Evolutionary conservation across 441 rosid genomes (phyloP).

Genomic region (Macaranga tanarius): DNA sequence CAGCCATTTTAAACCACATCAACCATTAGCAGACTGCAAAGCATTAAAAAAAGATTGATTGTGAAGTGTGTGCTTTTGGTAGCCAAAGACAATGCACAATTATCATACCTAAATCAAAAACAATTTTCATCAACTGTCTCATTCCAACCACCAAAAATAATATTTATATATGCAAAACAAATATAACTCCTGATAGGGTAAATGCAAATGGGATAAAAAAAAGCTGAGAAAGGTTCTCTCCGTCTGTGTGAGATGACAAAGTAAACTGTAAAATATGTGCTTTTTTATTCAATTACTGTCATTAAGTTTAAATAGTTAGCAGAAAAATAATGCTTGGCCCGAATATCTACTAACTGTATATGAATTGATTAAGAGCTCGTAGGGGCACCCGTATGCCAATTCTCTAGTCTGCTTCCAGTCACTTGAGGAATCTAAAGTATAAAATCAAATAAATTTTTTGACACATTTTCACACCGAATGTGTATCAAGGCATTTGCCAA

Average conservation of each 20-base stretch:
- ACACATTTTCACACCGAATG: background rate
- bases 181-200: background rate
- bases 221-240: background rate
- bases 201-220: background rate
- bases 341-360: background rate
- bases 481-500: background rate
- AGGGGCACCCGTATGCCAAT: background rate
- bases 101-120: background rate
- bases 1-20: conserved; percentile 31
- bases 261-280: background rate
- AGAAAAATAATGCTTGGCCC: background rate
- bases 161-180: background rate
- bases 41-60: background rate
- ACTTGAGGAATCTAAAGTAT: background rate
- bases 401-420: background rate
- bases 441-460: background rate
- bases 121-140: conserved; percentile 8
- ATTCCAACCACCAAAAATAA: background rate
- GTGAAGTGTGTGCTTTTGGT: background rate
- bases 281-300: background rate
- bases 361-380: background rate
- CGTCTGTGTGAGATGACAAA: background rate
- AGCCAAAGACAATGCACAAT: background rate
- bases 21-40: conserved; percentile 3
- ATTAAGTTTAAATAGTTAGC: background rate